phyloP scores from a whole-genome alignment of 2,329 filamentous ascomycete genomes.

The Cryphonectria naterciae region DNA sequence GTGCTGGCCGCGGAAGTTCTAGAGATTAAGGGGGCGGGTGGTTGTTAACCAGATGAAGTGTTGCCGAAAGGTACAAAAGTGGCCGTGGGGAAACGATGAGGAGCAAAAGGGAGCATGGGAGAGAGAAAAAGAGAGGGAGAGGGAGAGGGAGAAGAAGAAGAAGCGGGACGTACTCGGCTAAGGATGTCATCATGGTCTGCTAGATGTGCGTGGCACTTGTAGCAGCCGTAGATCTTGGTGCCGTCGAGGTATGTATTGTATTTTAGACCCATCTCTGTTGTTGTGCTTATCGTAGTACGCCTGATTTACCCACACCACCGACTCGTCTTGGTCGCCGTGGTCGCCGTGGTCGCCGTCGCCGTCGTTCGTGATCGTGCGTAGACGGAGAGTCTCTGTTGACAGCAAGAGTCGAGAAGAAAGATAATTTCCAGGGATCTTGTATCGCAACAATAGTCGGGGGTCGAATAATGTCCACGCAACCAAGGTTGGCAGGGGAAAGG shows the following conservation, averaged over 20 bases:
- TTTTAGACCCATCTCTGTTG: constrained; percentile 73
- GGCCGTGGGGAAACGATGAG: constrained; percentile 15
- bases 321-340: not conserved
- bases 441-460: not conserved
- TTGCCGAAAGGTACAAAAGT: not conserved
- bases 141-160: not conserved
- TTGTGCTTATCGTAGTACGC: not conserved
- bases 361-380: not conserved
- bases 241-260: constrained; percentile 92
- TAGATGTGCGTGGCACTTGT: constrained; percentile 92
- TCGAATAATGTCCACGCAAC: not conserved
- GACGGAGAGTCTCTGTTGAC: not conserved
- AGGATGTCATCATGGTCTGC: constrained; percentile 96
- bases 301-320: not conserved
- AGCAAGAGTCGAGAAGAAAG: not conserved
- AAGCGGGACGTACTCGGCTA: constrained; percentile 69
- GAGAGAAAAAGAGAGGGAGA: not conserved
- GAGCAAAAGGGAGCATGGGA: constrained; percentile 24
- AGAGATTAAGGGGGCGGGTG: constrained; percentile 21
- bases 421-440: not conserved
- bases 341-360: too few species aligned
- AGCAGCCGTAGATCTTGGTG: constrained; percentile 88
- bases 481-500: not conserved
- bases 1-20: constrained; percentile 99
- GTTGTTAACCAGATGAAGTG: not conserved